Evolutionary conservation across 139 green algal genomes (phyloP), one percentile per base, ranked within the genome.

Genomic region (Chloropicon primus): DNA sequence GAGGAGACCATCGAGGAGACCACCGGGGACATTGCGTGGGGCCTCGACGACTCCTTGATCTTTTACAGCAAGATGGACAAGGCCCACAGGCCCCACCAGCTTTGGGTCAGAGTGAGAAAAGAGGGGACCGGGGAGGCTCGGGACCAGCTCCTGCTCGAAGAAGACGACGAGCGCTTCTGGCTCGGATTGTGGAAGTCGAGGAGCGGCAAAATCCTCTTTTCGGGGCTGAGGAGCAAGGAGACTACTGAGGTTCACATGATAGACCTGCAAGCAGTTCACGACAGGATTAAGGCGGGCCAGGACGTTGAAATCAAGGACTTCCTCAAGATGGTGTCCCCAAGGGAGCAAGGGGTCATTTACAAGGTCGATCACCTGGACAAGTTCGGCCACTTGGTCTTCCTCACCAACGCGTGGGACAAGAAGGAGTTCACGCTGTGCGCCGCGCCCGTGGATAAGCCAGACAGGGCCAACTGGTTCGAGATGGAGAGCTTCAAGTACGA

Each of bases 11-110:
- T 81, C 1, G 22, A 54, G 17, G 72, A 71, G 72, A 72, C 26
- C 54, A 72, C 27, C 53, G 76, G 71, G 2, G 28, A 27, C 25
- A 71, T 84, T 1, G 28, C 22, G 22, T 84, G 80, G 80, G 76
- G 73, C 41, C 23, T 41, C 24, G n/a, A 27, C 10, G 41, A 74
- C 74, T 26, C 53, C 25, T 22, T 25, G 21, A 28, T 83, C 25
- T 84, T 78, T 53, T 84, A 84, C 76, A 54, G 26, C 25, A 84
- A 72, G 27, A n/a, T 74, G 25, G 80, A 84, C 72, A 77, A 84
- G 3, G 71, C 76, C 22, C 80, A 84, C 72, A 24, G 80, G 21
- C 76, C 76, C 22, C 5, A 79, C 76, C 76, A 84, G 72, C 26
- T 84, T 5, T 84, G 76, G 76, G 27, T 76, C 25, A 75, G 76